Percentiles rank a stretch among this genome's conserved stretches.
Evolutionary conservation across 306 rosid species (phyloP).

Genomic region (Macrotyloma uniflorum): DNA sequence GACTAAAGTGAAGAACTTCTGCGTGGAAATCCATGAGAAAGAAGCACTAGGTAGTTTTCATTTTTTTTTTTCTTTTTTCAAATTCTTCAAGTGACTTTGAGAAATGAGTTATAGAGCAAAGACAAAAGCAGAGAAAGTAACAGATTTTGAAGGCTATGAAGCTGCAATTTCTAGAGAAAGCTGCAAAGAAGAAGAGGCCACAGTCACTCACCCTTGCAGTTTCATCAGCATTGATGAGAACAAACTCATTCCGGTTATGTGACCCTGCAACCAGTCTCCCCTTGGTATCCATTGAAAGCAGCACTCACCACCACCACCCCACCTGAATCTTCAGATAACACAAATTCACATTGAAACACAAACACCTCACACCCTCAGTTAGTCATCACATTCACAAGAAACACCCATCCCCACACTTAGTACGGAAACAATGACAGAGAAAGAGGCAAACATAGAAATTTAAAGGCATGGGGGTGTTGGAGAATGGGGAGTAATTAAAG

Average conservation of each 20-base stretch:
- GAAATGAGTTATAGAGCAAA: neutral
- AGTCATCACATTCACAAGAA: slow-evolving; percentile 38
- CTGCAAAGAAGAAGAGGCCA: neutral
- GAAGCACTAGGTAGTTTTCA: neutral
- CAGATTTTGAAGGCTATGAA: slow-evolving; percentile 24
- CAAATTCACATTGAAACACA: slow-evolving; percentile 14
- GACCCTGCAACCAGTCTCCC: slow-evolving; percentile 78
- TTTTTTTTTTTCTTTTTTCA: neutral
- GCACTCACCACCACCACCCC: slow-evolving; percentile 17
- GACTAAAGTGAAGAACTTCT: slow-evolving; percentile 26
- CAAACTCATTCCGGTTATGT: slow-evolving; percentile 80
- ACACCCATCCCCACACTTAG: slow-evolving; percentile 42
- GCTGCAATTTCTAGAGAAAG: slow-evolving; percentile 29
- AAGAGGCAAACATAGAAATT: slow-evolving; percentile 24
- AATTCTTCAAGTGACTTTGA: neutral
- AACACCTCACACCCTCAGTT: slow-evolving; percentile 18
- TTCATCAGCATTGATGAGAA: slow-evolving; percentile 84
- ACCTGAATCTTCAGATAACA: slow-evolving; percentile 44
- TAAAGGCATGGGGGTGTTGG: slow-evolving; percentile 24
- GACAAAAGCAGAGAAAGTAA: slow-evolving; percentile 11
- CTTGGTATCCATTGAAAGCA: slow-evolving; percentile 59
- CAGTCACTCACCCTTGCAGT: slow-evolving; percentile 74
- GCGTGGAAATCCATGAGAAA: slow-evolving; percentile 24
- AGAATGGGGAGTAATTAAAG: slow-evolving; percentile 38
- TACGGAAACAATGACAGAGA: slow-evolving; percentile 22